Conservation (phyloP, 495 filamentous ascomycete species). For the Astrocystis sublimbata region DNA sequence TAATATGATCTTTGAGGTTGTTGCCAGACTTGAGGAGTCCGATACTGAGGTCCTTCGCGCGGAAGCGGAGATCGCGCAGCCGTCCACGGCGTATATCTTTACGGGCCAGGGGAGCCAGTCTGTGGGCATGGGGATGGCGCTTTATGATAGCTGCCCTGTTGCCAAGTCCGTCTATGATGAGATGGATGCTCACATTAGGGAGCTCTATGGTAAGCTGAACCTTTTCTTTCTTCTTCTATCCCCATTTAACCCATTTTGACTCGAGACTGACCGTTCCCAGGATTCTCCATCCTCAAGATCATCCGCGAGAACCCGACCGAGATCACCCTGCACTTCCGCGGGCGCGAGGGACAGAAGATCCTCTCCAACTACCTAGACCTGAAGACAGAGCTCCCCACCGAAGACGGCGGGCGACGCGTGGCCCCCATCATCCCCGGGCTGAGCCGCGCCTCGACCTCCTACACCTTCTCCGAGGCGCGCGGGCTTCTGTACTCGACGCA, state of each 20-base stretch:
- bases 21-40: slow-evolving; percentile 73
- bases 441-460: slow-evolving; percentile 71
- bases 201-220: slow-evolving; percentile 70
- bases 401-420: slow-evolving; percentile 77
- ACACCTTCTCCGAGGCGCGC: slow-evolving; percentile 82
- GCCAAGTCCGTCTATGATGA: slow-evolving; percentile 85
- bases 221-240: neutral
- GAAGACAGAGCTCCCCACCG: slow-evolving; percentile 80
- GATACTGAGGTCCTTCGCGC: slow-evolving; percentile 79
- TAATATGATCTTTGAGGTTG: slow-evolving; percentile 86
- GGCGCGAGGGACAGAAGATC: slow-evolving; percentile 80
- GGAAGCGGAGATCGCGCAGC: slow-evolving; percentile 85
- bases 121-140: slow-evolving; percentile 91
- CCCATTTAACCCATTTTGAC: neutral
- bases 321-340: slow-evolving; percentile 84
- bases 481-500: slow-evolving; percentile 84
- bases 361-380: slow-evolving; percentile 89
- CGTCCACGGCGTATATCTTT: slow-evolving; percentile 80
- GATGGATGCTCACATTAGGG: slow-evolving; percentile 82
- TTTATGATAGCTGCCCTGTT: slow-evolving; percentile 76
- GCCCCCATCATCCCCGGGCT: slow-evolving; percentile 91
- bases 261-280: slow-evolving; percentile 40
- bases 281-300: slow-evolving; percentile 81
- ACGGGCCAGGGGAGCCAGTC: slow-evolving; percentile 86
- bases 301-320: slow-evolving; percentile 92